Evolutionary conservation across 139 green algal species (phyloP).

Genomic region (Gonium pectorale): DNA sequence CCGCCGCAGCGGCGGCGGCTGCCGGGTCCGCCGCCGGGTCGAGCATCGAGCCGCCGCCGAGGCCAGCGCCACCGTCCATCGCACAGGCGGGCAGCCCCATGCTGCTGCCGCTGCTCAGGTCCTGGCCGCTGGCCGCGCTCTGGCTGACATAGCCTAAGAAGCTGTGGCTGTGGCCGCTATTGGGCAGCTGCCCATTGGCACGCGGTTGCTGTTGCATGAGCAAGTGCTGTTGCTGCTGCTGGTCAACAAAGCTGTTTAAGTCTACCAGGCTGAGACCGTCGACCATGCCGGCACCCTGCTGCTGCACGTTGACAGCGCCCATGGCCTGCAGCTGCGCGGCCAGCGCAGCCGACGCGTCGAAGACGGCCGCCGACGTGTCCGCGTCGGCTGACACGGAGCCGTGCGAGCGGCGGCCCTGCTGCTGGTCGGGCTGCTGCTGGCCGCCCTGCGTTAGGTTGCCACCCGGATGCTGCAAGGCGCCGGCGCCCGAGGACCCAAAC

Average conservation of each 20-base stretch:
- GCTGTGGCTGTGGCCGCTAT: background rate
- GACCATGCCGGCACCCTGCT: background rate
- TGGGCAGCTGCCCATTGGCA: background rate
- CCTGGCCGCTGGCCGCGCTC: background rate
- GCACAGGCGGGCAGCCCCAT: no score
- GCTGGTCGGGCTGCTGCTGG: no score
- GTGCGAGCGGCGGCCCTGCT: background rate
- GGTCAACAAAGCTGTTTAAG: background rate
- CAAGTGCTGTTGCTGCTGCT: background rate
- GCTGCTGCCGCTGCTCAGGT: background rate
- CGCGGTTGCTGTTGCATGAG: background rate
- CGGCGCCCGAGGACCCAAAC: no score
- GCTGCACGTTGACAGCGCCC: background rate
- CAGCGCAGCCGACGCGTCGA: background rate
- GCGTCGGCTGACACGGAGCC: background rate
- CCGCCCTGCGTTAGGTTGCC: no score
- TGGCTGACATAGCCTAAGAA: no score
- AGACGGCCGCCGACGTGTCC: background rate
- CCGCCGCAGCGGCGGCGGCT: background rate
- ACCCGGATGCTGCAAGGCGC: no score
- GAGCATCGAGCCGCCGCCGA: background rate
- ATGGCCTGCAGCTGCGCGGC: background rate
- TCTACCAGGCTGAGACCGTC: slow-evolving; percentile 30
- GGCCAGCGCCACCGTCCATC: background rate
- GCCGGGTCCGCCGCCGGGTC: background rate